These are phyloP conservation scores for Adansonia rubrostipa DNA, from an alignment of 441 rosid genomes.

Conservation along the genomic window DNA sequence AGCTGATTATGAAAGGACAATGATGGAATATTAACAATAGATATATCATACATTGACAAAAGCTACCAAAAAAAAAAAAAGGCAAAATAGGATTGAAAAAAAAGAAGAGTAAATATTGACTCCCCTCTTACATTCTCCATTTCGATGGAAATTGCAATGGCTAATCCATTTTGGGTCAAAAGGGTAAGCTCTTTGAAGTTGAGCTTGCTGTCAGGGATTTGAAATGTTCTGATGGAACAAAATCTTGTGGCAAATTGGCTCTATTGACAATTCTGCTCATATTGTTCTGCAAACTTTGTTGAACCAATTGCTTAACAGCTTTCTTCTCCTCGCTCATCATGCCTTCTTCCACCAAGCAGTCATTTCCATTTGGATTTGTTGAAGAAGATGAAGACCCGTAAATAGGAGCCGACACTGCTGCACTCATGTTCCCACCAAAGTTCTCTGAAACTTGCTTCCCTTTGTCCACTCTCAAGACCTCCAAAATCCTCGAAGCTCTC, in stretches of 20 bases:
- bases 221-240: conserved; percentile 89
- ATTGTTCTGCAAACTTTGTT: conserved; percentile 92
- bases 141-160: not conserved
- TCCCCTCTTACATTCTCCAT: conserved; percentile 28
- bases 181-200: conserved; percentile 94
- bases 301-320: conserved; percentile 92
- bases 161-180: conserved; percentile 47
- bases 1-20: conserved; percentile 10
- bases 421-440: conserved; percentile 55
- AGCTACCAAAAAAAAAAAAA: conserved; percentile 26
- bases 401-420: conserved; percentile 85
- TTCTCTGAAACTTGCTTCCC: conserved; percentile 81
- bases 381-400: conserved; percentile 67
- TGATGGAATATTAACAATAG: conserved; percentile 24
- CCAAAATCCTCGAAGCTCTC: conserved; percentile 93
- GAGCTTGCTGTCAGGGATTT: conserved; percentile 81
- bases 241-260: conserved; percentile 95
- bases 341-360: conserved; percentile 53
- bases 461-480: conserved; percentile 76
- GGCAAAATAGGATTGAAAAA: conserved; percentile 18
- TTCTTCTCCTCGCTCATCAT: conserved; percentile 98
- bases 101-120: conserved; percentile 44
- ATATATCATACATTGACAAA: conserved; percentile 30
- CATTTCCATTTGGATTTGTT: conserved; percentile 46
- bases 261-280: conserved; percentile 93